Conservation (phyloP, 805 yeast genomes). For the Zygoascus flipseniorum region DNA sequence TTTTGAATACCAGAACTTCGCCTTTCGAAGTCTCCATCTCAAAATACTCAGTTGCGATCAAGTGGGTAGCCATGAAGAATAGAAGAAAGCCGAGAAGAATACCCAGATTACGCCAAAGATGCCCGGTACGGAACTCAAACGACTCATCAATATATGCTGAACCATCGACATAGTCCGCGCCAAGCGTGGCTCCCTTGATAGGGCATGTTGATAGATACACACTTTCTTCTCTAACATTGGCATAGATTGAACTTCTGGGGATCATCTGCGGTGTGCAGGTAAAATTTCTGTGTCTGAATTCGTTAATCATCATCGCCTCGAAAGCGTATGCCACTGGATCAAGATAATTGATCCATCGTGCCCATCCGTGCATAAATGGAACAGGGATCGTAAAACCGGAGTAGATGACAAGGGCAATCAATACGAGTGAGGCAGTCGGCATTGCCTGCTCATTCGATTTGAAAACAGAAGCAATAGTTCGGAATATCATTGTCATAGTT, state of each 20-base stretch:
- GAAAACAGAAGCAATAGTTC: slow-evolving; percentile 43
- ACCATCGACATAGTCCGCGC: slow-evolving; percentile 48
- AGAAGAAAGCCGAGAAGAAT: slow-evolving; percentile 45
- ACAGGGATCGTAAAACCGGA: slow-evolving; percentile 58
- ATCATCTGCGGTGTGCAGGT: slow-evolving; percentile 42
- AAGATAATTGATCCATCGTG: slow-evolving; percentile 47
- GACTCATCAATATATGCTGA: slow-evolving; percentile 42
- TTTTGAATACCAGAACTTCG: slow-evolving; percentile 26
- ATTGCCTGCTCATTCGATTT: slow-evolving; percentile 49
- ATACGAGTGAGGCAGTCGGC: slow-evolving; percentile 47
- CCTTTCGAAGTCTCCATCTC: slow-evolving; percentile 26
- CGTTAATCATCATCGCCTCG: slow-evolving; percentile 25
- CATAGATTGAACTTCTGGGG: slow-evolving; percentile 54
- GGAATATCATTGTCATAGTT: slow-evolving; percentile 45
- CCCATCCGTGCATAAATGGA: slow-evolving; percentile 61
- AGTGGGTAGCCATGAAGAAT: slow-evolving; percentile 28
- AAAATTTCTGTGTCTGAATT: slow-evolving; percentile 50
- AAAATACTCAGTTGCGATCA: slow-evolving; percentile 27
- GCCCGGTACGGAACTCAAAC: slow-evolving; percentile 45
- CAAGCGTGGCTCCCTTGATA: slow-evolving; percentile 51
- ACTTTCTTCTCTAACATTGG: slow-evolving; percentile 23
- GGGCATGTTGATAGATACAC: slow-evolving; percentile 38
- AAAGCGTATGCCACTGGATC: slow-evolving; percentile 12
- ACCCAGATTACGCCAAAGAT: slow-evolving; percentile 79
- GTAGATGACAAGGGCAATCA: slow-evolving; percentile 42